Percentiles rank a stretch among this genome's conserved stretches.
Evolutionary conservation across 2,329 filamentous ascomycete genomes (phyloP).

Genomic region (Byssochlamys sp.): DNA sequence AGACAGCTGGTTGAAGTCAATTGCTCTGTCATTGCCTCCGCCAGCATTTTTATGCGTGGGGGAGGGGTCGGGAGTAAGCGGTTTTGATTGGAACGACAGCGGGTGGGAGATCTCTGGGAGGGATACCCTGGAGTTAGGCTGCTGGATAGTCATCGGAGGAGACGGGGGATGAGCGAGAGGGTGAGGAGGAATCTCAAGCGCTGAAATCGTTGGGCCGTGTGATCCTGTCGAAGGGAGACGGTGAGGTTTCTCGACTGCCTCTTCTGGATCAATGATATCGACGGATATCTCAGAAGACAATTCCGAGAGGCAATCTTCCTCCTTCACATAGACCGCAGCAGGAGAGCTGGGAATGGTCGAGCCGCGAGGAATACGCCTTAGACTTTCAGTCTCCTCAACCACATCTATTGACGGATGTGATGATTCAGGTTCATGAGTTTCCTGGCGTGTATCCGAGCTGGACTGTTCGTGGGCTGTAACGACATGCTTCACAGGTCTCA

Average conservation of each 20-base stretch:
- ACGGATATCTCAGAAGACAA: conserved; percentile 43
- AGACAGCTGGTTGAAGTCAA: conserved; percentile 21
- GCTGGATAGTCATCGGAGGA: conserved; percentile 36
- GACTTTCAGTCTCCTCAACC: conserved; percentile 43
- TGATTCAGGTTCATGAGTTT: conserved; percentile 25
- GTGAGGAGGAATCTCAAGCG: conserved; percentile 33
- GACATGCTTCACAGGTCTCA: conserved; percentile 8
- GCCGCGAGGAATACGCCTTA: conserved; percentile 38
- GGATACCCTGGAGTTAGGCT: conserved; percentile 26
- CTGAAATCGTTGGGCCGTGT: conserved; percentile 26
- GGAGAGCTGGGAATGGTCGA: conserved; percentile 29
- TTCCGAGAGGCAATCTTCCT: conserved; percentile 46
- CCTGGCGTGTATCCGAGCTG: conserved; percentile 18
- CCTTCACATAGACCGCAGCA: conserved; percentile 27
- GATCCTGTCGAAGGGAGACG: conserved; percentile 21
- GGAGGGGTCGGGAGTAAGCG: conserved; percentile 36
- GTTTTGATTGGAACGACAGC: conserved; percentile 24
- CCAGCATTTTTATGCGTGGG: conserved; percentile 18
- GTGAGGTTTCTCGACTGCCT: conserved; percentile 23
- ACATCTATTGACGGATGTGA: conserved; percentile 43
- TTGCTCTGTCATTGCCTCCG: conserved; percentile 9
- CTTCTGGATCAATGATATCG: conserved; percentile 38
- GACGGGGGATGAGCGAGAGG: conserved; percentile 39
- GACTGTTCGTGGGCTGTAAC: conserved; percentile 17
- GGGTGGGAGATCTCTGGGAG: conserved; percentile 22